These are phyloP conservation scores for Penicillium macrosclerotiorum DNA, from an alignment of 495 filamentous ascomycete genomes.

Conservation along the genomic window DNA sequence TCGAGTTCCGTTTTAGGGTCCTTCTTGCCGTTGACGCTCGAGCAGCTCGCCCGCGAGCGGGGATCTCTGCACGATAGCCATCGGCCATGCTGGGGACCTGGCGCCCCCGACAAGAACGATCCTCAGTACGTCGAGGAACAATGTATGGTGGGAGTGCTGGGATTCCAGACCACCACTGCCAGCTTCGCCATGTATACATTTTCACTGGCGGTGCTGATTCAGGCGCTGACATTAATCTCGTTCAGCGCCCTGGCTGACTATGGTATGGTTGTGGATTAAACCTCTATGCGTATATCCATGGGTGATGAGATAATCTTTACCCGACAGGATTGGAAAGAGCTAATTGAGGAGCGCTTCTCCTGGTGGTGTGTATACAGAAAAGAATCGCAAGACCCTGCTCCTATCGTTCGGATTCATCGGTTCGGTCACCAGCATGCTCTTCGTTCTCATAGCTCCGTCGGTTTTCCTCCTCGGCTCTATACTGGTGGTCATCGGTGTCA, in stretches of 20 bases:
- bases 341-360: too few species aligned
- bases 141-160: constrained; percentile 46
- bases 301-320: too few species aligned
- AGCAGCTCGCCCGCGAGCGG: constrained; percentile 81
- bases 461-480: constrained; percentile 74
- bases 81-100: constrained; percentile 37
- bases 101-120: constrained; percentile 16
- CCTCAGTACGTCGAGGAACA: too few species aligned
- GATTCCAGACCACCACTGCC: constrained; percentile 46
- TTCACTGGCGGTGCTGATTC: constrained; percentile 51
- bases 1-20: constrained; percentile 62
- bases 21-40: constrained; percentile 85
- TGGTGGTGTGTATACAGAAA: constrained; percentile 33
- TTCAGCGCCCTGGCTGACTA: constrained; percentile 54
- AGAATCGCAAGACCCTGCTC: constrained; percentile 67
- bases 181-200: constrained; percentile 58
- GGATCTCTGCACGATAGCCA: constrained; percentile 63
- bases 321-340: too few species aligned
- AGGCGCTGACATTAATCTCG: constrained; percentile 52
- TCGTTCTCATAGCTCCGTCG: constrained; percentile 67
- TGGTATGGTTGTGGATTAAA: constrained; percentile 39
- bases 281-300: too few species aligned
- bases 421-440: constrained; percentile 76
- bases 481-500: constrained; percentile 78
- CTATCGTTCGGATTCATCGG: constrained; percentile 78